phyloP scores from a whole-genome alignment of 1,284 basidiomycete species.

The Cutaneotrichosporon spelunceum region DNA sequence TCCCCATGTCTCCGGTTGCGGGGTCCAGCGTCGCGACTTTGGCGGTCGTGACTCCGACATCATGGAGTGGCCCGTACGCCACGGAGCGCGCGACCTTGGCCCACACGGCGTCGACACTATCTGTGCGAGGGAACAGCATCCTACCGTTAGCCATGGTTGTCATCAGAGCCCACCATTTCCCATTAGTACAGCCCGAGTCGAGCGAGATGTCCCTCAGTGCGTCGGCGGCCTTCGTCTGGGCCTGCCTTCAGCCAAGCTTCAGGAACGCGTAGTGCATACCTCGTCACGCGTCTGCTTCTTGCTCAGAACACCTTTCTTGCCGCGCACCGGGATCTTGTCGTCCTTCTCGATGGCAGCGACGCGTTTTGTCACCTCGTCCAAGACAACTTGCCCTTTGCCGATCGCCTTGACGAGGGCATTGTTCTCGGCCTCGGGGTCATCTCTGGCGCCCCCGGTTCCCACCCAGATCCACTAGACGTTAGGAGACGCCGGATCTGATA shows the following conservation, averaged over 20 bases:
- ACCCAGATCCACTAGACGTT: conserved; percentile 33
- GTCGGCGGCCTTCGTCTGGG: neutral
- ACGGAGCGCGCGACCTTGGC: conserved; percentile 32
- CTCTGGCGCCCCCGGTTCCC: neutral
- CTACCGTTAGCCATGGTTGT: conserved; percentile 12
- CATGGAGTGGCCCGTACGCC: conserved; percentile 33
- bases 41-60: conserved; percentile 26
- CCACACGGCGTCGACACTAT: conserved; percentile 33
- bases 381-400: conserved; percentile 20
- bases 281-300: conserved; percentile 34
- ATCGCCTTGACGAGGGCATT: conserved; percentile 15
- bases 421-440: conserved; percentile 25
- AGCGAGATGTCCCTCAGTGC: conserved; percentile 30
- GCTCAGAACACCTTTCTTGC: conserved; percentile 35
- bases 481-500: neutral
- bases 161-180: conserved; percentile 35
- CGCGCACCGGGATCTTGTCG: conserved; percentile 30
- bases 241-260: neutral
- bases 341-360: conserved; percentile 32
- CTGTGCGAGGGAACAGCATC: conserved; percentile 30
- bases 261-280: conserved; percentile 13
- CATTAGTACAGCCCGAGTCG: conserved; percentile 24
- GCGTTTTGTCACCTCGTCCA: conserved; percentile 21
- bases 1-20: neutral
- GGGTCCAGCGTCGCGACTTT: conserved; percentile 30